Evolutionary conservation across 371 early-diverging fungal genomes (phyloP), one percentile per base, ranked within the genome.

Genomic region (Mortierella sp.): DNA sequence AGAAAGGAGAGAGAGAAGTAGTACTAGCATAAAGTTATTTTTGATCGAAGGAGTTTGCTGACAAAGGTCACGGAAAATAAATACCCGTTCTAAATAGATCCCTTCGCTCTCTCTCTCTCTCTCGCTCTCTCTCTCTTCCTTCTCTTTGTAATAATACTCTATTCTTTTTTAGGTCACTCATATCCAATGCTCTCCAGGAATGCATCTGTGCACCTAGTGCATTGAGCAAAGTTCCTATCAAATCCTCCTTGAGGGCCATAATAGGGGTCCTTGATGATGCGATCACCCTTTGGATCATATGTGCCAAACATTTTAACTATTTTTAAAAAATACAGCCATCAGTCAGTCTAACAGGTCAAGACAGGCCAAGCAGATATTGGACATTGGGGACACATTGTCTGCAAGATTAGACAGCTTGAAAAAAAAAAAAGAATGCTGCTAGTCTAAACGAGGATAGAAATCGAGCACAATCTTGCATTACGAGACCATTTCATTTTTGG

Each of bases 241-340:
- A 97, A 98, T 2, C 96, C 97, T 22, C 93, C 92, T 1, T 77
- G 75, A 0, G 94, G 96, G 63, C 97, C 97, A 72, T 97, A 97
- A 76, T 97, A 97, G 49, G 97, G 98, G 70, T 95, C 94, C 58
- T 89, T 86, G 68, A 95, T 96, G 24, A 96, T 94, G 16, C 81
- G 83, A 43, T 95, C 94, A 0, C 93, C 93, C 64, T 91, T 68
- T 10, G 94, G 90, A 77, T 95, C 96, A 73, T 89, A 97, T 22
- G 94, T 90, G n/a, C 98, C 98, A 92, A 97, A 96, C 77, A 97
- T 77, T 66, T 90, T 85, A 5, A 95, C 88, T 78, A 57, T 14
- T 20, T n/a, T 4, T n/a, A 49, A 49, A 49, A 39, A 39, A 39
- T n/a, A n/a, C n/a, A n/a, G n/a, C n/a, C n/a, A n/a, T n/a, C n/a